Conservation (phyloP, 2,329 filamentous ascomycete genomes). For the Plectosphaerella plurivora region DNA sequence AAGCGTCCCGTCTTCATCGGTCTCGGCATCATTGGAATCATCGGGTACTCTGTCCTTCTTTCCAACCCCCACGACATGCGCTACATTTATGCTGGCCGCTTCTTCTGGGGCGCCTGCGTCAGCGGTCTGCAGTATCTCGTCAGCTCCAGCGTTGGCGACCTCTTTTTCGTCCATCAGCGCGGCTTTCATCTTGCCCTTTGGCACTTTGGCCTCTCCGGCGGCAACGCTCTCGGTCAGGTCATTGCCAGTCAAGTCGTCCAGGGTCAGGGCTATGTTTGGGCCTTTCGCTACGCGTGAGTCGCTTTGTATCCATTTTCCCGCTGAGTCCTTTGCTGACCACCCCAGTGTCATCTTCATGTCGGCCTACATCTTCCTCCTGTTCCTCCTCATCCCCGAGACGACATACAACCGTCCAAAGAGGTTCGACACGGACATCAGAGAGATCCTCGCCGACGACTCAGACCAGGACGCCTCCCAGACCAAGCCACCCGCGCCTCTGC, state of each 20-base stretch:
- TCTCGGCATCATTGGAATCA: neutral
- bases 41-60: neutral
- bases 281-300: neutral
- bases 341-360: neutral
- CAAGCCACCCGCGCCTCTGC: neutral
- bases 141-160: neutral
- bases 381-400: neutral
- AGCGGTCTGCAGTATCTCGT: neutral
- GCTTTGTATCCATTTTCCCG: neutral
- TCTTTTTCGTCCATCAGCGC: neutral
- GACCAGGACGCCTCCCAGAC: neutral
- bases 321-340: neutral
- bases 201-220: neutral
- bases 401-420: neutral
- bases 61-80: neutral
- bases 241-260: neutral
- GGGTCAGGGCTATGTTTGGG: neutral
- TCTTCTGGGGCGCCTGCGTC: neutral
- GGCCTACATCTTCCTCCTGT: neutral
- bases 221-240: neutral
- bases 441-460: neutral
- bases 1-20: neutral
- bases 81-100: neutral
- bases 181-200: neutral
- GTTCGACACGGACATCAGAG: neutral